phyloP scores from a whole-genome alignment of 2,329 filamentous ascomycete species.

The Sporothrix brasiliensis region DNA sequence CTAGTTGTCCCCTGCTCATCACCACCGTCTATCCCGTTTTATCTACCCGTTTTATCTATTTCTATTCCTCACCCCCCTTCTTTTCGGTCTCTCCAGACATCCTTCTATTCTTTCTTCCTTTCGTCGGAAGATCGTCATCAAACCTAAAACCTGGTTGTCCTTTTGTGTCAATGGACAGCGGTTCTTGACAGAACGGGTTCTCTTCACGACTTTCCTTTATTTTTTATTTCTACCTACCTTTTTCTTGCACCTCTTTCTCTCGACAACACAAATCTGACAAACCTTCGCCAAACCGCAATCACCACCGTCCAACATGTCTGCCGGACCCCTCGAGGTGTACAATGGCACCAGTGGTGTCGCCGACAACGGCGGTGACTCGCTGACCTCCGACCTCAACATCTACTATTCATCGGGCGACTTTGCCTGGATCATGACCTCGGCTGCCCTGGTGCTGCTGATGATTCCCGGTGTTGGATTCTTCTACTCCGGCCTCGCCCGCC shows the following conservation, averaged over 20 bases:
- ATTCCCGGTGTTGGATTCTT: conserved; percentile 93
- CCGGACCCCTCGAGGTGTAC: conserved; percentile 45
- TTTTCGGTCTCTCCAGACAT: conserved; percentile 20
- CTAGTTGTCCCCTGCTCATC: conserved; percentile 21
- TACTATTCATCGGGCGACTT: conserved; percentile 82
- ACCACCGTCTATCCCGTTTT: conserved; percentile 6
- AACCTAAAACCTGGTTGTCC: conserved; percentile 5
- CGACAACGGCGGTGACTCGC: conserved; percentile 54
- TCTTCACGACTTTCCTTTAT: conserved; percentile 17
- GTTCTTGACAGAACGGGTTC: conserved; percentile 22
- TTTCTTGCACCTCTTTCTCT: neutral
- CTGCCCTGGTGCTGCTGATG: conserved; percentile 86
- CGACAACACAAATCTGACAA: neutral
- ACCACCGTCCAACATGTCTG: conserved; percentile 33
- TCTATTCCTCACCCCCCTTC: conserved; percentile 23
- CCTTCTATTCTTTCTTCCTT: conserved; percentile 18
- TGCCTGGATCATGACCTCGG: conserved; percentile 78
- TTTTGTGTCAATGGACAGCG: conserved; percentile 1
- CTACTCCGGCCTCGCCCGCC: conserved; percentile 85
- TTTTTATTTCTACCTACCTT: neutral
- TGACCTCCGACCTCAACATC: conserved; percentile 74
- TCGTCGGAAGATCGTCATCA: conserved; percentile 18
- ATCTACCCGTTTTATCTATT: conserved; percentile 27
- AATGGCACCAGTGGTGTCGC: conserved; percentile 55
- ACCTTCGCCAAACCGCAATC: neutral